Conservation (phyloP, 768 basidiomycete species). For the Hypholoma sublateritium region DNA sequence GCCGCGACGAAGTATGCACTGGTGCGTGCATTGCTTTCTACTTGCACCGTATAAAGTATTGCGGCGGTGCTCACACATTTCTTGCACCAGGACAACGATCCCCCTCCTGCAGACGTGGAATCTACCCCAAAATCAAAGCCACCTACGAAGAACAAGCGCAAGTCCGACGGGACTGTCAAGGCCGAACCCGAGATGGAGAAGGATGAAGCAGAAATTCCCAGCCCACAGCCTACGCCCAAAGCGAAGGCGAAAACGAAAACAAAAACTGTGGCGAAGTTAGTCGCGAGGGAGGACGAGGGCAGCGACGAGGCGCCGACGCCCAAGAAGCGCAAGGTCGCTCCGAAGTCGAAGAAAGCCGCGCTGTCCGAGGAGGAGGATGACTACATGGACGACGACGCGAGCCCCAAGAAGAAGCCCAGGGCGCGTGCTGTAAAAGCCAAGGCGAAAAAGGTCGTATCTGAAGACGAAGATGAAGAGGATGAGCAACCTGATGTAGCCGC, state of each 20-base stretch:
- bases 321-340: constrained; percentile 1
- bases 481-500: neutral
- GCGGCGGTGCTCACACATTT: neutral
- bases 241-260: constrained; percentile 4
- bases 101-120: constrained; percentile 5
- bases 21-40: constrained; percentile 21
- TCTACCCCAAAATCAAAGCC: constrained; percentile 5
- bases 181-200: constrained; percentile 11
- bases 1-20: constrained; percentile 36
- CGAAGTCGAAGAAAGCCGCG: neutral
- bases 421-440: constrained; percentile 5
- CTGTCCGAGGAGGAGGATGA: constrained; percentile 3
- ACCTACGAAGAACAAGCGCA: constrained; percentile 13
- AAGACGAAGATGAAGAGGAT: constrained; percentile 5
- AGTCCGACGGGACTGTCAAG: constrained; percentile 2
- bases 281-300: constrained; percentile 2
- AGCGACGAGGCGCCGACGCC: neutral
- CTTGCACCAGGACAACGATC: constrained; percentile 11
- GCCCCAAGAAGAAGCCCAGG: constrained; percentile 9
- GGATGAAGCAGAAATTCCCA: neutral
- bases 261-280: constrained; percentile 13
- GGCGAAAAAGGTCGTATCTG: constrained; percentile 10
- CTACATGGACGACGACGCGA: constrained; percentile 5
- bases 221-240: neutral
- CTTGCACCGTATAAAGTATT: neutral